phyloP scores from a whole-genome alignment of 1,139 yeast genomes.

The Casaregolazyma suthepensis region DNA sequence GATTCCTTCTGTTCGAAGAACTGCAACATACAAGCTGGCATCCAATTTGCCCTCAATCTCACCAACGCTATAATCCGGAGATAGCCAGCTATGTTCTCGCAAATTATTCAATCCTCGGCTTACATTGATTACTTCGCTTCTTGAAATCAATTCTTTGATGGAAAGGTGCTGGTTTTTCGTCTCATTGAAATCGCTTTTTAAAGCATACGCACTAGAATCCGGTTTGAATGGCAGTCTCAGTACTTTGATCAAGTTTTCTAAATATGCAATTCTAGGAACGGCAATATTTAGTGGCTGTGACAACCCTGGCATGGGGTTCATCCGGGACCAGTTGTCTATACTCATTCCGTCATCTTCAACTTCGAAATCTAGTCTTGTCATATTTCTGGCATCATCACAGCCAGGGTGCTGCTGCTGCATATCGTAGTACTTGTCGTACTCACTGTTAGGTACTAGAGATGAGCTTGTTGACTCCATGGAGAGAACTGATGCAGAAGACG shows the following conservation, averaged over 20 bases:
- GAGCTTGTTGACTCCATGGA: not conserved
- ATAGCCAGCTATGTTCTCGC: not conserved
- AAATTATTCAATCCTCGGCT: conserved; percentile 1
- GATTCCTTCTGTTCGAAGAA: conserved; percentile 12
- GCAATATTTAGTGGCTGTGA: not conserved
- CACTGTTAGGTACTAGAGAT: not conserved
- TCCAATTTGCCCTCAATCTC: conserved; percentile 3
- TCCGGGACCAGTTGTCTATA: not conserved
- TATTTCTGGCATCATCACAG: not conserved
- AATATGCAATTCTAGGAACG: not conserved
- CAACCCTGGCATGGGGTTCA: not conserved
- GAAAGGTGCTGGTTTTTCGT: not conserved
- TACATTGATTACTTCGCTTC: not conserved
- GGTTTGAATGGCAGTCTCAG: not conserved
- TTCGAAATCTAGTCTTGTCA: not conserved
- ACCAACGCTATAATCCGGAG: not conserved
- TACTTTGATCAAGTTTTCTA: not conserved
- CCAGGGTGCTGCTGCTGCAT: not conserved
- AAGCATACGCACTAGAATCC: not conserved
- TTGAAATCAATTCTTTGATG: conserved; percentile 28
- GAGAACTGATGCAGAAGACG: not conserved
- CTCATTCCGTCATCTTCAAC: not conserved
- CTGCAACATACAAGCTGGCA: conserved; percentile 16
- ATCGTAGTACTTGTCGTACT: not conserved
- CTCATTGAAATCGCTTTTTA: not conserved